Base-by-base conservation (phyloP, 805 yeast species). In the Candida silvicultrix region DNA sequence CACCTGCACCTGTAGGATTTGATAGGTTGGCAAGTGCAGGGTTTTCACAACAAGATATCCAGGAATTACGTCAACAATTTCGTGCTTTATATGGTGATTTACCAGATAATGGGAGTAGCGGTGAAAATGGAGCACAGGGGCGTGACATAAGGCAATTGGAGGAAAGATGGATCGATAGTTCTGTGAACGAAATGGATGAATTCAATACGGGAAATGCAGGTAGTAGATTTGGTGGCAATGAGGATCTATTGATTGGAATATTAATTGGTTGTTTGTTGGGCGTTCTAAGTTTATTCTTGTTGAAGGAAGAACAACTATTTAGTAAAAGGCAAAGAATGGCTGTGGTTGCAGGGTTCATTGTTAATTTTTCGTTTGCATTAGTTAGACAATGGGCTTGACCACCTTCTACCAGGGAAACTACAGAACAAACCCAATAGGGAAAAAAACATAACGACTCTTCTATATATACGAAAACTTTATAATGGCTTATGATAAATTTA, bases 121-220 rank as follows among this genome's bases (percentile, higher is more conserved):
- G 32, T 36, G 41, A 34, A 28, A 39, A 43, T 15, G 41, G 21
- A 2, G 15, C 58, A 22, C 71, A 71, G 34, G 73, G 66, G 42
- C 76, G 73, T 19, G 86, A 75, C 47, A 63, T 82, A 2, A 62
- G 88, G 43, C 83, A 82, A 51, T 62, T 88, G 47, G 96, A 89
- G 59, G 96, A 89, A 53, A 72, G 87, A 46, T 89, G 96, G 96
- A 85, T 89, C 49, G 94, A 89, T 53, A 80, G 83, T 41, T 84
- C 89, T 1, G 85, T 78, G 5, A 74, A 74, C 46, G 77, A 63
- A 16, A 54, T 58, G 48, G 74, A 74, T 44, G 75, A 71, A 45
- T 73, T 72, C 44, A 76, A 70, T 42, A 75, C 69, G 42, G 70
- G 71, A 32, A 67, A 75, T 15, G 65, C 64, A 16, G 66, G 70